Evolutionary conservation across 768 basidiomycete species (phyloP).

Genomic region (Mycena leptocephala): DNA sequence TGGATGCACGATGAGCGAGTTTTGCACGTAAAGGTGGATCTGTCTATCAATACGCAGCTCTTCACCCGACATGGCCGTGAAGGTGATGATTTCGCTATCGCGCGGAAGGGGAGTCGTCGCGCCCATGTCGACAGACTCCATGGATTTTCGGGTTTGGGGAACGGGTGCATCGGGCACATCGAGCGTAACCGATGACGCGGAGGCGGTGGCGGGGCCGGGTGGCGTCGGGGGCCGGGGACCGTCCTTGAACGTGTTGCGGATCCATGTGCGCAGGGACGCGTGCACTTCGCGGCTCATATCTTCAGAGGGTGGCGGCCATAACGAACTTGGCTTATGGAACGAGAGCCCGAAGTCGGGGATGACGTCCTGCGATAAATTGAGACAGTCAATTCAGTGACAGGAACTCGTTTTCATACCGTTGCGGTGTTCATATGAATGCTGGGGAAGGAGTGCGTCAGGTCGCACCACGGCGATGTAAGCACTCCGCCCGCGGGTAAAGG

Average conservation of each 20-base stretch:
- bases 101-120: slow-evolving; percentile 62
- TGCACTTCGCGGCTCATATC: slow-evolving; percentile 74
- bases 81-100: slow-evolving; percentile 61
- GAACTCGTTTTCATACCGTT: slow-evolving; percentile 67
- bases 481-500: slow-evolving; percentile 91
- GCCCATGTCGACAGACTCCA: slow-evolving; percentile 61
- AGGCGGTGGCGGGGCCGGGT: slow-evolving; percentile 30
- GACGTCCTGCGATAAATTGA: slow-evolving; percentile 72
- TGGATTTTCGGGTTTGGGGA: not conserved
- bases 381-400: not conserved
- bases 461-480: slow-evolving; percentile 93
- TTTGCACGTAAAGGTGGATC: slow-evolving; percentile 90
- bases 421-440: slow-evolving; percentile 89
- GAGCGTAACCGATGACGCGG: slow-evolving; percentile 6
- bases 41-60: slow-evolving; percentile 73
- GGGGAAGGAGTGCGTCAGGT: slow-evolving; percentile 95
- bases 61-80: slow-evolving; percentile 68
- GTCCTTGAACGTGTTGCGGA: slow-evolving; percentile 69
- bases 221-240: slow-evolving; percentile 38
- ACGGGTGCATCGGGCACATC: slow-evolving; percentile 36
- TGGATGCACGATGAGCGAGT: slow-evolving; percentile 84
- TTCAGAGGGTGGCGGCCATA: slow-evolving; percentile 85
- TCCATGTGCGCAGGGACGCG: slow-evolving; percentile 70
- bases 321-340: slow-evolving; percentile 82
- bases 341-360: slow-evolving; percentile 85